Percentiles rank a stretch among this genome's conserved stretches.
Evolutionary conservation across 2,329 filamentous ascomycete genomes (phyloP).

Genomic region (Cercospora sp.): DNA sequence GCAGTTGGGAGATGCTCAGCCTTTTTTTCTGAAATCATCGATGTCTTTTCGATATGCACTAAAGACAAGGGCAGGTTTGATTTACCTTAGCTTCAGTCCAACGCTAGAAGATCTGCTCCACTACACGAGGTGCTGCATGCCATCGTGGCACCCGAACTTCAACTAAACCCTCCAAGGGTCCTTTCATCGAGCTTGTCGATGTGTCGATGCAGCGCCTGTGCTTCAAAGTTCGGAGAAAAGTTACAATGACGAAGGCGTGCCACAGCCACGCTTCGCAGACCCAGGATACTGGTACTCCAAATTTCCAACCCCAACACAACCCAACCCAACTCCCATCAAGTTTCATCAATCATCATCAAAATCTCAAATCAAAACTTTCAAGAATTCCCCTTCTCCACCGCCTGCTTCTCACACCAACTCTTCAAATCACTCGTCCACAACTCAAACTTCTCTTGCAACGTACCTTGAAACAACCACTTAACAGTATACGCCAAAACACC

Average conservation of each 20-base stretch:
- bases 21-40: background rate
- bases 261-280: background rate
- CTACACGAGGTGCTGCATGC: background rate
- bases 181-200: background rate
- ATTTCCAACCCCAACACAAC: background rate
- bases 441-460: conserved; percentile 33
- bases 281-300: background rate
- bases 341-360: background rate
- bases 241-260: background rate
- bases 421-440: conserved; percentile 35
- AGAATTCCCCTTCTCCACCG: background rate
- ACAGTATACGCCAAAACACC: conserved; percentile 34
- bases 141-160: background rate
- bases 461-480: conserved; percentile 35
- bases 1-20: background rate
- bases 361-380: background rate
- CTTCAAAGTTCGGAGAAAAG: background rate
- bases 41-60: background rate
- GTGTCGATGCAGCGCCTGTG: background rate
- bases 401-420: conserved; percentile 26
- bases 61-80: background rate
- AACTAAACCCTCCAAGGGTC: background rate
- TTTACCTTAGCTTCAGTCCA: background rate
- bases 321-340: background rate
- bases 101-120: background rate